phyloP scores from a whole-genome alignment of 805 yeast genomes.

The Metschnikowia dekortorum region DNA sequence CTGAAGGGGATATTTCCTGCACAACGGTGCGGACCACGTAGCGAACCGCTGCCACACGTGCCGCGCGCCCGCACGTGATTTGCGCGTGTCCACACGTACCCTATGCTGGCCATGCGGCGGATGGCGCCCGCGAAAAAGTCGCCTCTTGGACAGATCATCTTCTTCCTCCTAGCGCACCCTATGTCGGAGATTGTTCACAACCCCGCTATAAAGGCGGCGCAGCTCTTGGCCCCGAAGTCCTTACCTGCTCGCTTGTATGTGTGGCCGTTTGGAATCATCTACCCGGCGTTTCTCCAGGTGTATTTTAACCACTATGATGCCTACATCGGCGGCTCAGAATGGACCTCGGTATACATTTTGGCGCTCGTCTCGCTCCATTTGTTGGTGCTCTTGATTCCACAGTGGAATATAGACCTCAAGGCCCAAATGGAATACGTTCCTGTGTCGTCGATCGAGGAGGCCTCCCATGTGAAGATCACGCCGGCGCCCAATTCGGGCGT shows the following conservation, averaged over 20 bases:
- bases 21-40: too few species aligned
- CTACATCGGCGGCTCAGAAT: slow-evolving; percentile 84
- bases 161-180: neutral
- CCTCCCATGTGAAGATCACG: slow-evolving; percentile 66
- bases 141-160: neutral
- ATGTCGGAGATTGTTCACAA: slow-evolving; percentile 56
- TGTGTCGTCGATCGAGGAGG: slow-evolving; percentile 53
- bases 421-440: slow-evolving; percentile 62
- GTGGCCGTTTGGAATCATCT: slow-evolving; percentile 74
- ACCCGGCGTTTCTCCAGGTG: slow-evolving; percentile 67
- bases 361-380: slow-evolving; percentile 68
- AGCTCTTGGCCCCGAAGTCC: slow-evolving; percentile 68
- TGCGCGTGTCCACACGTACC: neutral
- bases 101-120: neutral
- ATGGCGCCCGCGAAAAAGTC: neutral
- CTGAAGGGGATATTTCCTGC: too few species aligned
- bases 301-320: slow-evolving; percentile 68
- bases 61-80: neutral
- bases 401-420: slow-evolving; percentile 77
- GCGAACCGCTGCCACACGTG: too few species aligned
- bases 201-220: slow-evolving; percentile 67
- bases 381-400: slow-evolving; percentile 83
- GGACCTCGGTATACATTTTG: slow-evolving; percentile 90
- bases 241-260: slow-evolving; percentile 65
- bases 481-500: slow-evolving; percentile 86